These are phyloP conservation scores for Quercus parvula DNA, from an alignment of 306 rosid genomes.

Conservation along the genomic window DNA sequence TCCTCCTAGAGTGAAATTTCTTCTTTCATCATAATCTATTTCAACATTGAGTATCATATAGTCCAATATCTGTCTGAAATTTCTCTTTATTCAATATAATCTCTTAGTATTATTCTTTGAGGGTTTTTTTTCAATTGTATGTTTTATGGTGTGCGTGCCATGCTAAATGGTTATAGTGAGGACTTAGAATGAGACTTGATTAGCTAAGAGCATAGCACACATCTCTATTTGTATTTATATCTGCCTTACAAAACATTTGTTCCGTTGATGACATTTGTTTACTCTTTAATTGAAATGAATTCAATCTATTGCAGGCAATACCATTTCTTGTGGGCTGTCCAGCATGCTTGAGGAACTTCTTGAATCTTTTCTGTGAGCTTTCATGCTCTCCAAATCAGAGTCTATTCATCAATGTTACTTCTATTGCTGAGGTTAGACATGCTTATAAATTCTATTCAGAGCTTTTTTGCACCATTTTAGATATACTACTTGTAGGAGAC, in stretches of 20 bases:
- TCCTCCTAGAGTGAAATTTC: background rate
- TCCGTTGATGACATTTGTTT: background rate
- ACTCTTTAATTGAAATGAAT: background rate
- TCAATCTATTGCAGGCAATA: conserved; percentile 67
- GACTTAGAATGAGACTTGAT: background rate
- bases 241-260: background rate
- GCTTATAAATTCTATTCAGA: conserved; percentile 5
- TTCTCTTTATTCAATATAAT: background rate
- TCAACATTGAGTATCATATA: background rate
- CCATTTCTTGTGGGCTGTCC: conserved; percentile 98
- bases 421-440: conserved; percentile 65
- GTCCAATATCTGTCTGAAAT: background rate
- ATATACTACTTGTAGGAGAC: background rate
- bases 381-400: conserved; percentile 96
- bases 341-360: conserved; percentile 94
- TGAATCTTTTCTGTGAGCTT: conserved; percentile 89
- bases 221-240: background rate
- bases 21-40: background rate
- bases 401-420: conserved; percentile 80
- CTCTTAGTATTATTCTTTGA: background rate
- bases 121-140: background rate
- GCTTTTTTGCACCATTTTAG: conserved; percentile 12
- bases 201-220: background rate
- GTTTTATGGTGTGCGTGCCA: background rate
- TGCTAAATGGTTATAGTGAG: background rate